Evolutionary conservation across 441 rosid genomes (phyloP).

Genomic region (Jatropha podagrica): DNA sequence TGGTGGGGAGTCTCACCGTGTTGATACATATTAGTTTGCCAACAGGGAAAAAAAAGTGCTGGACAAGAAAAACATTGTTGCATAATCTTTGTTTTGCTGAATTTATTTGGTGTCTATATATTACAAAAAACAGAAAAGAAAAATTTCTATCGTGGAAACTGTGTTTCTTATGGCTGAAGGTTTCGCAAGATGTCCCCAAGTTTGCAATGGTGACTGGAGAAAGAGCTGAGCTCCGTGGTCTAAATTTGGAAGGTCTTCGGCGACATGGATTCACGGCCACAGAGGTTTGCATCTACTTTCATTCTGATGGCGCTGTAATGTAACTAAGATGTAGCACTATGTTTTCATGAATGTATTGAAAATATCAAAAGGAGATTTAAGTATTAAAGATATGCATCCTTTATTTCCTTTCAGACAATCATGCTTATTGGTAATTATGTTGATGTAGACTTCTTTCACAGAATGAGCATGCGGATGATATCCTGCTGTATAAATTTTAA

Average conservation of each 20-base stretch:
- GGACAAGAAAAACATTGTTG: neutral
- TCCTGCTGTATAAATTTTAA: neutral
- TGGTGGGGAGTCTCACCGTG: neutral
- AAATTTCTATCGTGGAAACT: neutral
- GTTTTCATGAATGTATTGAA: neutral
- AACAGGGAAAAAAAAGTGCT: neutral
- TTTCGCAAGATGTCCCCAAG: conserved; percentile 92
- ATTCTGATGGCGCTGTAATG: conserved; percentile 12
- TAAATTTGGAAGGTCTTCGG: conserved; percentile 85
- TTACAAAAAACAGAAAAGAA: neutral
- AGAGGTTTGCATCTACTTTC: conserved; percentile 50
- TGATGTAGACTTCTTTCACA: neutral
- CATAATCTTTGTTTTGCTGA: neutral
- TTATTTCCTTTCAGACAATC: neutral
- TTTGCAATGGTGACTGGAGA: conserved; percentile 92
- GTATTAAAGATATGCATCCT: neutral
- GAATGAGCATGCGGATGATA: neutral
- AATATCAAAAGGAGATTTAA: neutral
- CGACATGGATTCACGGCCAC: conserved; percentile 63
- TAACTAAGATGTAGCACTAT: neutral
- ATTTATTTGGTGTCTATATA: neutral
- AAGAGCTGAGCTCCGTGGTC: conserved; percentile 88
- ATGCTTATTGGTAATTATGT: neutral
- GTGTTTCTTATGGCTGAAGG: conserved; percentile 41
- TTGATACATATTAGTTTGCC: neutral